These are phyloP conservation scores for Botryobasidium botryosum DNA, from an alignment of 768 basidiomycete genomes.

Conservation along the genomic window DNA sequence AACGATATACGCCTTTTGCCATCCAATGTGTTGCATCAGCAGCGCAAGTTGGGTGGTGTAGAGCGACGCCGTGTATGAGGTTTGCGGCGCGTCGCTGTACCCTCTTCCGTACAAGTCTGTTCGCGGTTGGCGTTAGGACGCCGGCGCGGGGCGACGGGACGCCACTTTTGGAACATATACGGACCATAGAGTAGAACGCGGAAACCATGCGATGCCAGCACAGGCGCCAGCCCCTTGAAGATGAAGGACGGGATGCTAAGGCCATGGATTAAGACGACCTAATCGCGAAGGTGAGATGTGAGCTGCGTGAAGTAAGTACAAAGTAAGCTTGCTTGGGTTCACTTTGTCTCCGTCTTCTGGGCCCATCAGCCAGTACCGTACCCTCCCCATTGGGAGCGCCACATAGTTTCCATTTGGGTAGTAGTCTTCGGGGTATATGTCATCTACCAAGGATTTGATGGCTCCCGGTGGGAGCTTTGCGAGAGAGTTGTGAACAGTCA, in stretches of 20 bases:
- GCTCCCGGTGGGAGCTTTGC: constrained; percentile 9
- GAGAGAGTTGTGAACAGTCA: too few species aligned
- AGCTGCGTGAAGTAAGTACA: not conserved
- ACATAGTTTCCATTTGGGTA: constrained; percentile 46
- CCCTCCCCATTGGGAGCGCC: constrained; percentile 49
- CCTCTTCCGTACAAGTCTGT: constrained; percentile 68
- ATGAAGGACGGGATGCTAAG: constrained; percentile 60
- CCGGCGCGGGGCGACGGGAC: not conserved
- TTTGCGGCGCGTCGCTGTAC: constrained; percentile 65
- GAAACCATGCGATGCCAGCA: constrained; percentile 42
- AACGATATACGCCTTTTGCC: constrained; percentile 46
- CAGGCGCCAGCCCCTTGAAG: constrained; percentile 59
- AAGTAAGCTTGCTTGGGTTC: not conserved
- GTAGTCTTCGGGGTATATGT: constrained; percentile 55
- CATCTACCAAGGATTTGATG: not conserved
- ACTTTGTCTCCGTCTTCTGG: constrained; percentile 35
- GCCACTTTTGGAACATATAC: constrained; percentile 7
- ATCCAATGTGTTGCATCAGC: constrained; percentile 60
- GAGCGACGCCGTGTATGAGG: constrained; percentile 43
- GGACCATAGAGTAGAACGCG: constrained; percentile 62
- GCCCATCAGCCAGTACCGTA: constrained; percentile 63
- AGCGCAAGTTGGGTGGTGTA: constrained; percentile 68
- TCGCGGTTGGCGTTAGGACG: not conserved
- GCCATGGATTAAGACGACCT: constrained; percentile 68
- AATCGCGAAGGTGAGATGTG: not conserved